phyloP scores from a whole-genome alignment of 768 basidiomycete genomes.

The Suillus subaureus region DNA sequence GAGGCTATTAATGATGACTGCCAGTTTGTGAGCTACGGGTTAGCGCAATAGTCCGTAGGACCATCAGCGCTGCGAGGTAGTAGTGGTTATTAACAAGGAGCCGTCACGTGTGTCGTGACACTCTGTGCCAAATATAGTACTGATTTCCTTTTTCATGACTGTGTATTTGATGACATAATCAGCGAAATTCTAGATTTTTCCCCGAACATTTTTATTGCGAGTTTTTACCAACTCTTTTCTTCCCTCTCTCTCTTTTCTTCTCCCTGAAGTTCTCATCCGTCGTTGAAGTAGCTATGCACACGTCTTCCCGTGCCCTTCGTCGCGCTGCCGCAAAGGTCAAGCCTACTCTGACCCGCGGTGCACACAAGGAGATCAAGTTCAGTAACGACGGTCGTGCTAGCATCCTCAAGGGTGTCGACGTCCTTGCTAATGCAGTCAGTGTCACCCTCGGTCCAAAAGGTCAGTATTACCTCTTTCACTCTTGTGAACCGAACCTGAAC shows the following conservation, averaged over 20 bases:
- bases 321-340: conserved; percentile 61
- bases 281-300: conserved; percentile 54
- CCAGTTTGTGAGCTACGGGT: conserved; percentile 12
- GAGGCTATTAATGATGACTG: conserved; percentile 1
- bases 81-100: not conserved
- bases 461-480: conserved; percentile 28
- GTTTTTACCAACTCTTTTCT: conserved; percentile 12
- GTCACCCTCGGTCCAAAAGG: conserved; percentile 98
- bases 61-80: not conserved
- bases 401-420: conserved; percentile 94
- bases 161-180: not conserved
- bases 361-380: conserved; percentile 97
- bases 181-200: conserved; percentile 35
- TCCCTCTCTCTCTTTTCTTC: conserved; percentile 11
- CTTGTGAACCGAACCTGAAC: conserved; percentile 13
- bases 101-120: too few relatives aligned
- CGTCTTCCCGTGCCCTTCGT: conserved; percentile 69
- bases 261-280: conserved; percentile 17
- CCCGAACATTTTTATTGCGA: conserved; percentile 28
- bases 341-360: conserved; percentile 64
- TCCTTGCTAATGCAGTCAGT: conserved; percentile 94
- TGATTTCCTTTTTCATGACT: not conserved
- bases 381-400: conserved; percentile 92
- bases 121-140: not conserved
- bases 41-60: not conserved